Evolutionary conservation across 2,329 filamentous ascomycete genomes (phyloP), one percentile per base, ranked within the genome.

Genomic region (Ceratocystis harringtonii): DNA sequence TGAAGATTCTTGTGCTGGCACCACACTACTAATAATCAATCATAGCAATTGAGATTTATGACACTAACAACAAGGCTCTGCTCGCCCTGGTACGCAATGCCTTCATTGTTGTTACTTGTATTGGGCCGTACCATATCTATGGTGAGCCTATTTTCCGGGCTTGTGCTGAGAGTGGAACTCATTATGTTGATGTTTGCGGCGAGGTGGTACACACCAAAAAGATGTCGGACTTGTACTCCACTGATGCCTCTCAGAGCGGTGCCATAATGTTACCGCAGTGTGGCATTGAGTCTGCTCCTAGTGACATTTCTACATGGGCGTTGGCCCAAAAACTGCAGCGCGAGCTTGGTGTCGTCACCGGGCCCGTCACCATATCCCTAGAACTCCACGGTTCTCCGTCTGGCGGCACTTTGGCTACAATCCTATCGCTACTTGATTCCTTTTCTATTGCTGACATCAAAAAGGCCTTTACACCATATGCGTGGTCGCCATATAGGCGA

Each of bases 341-440:
- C 61, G 73, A 79, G 64, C 72, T 84, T 25, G 76, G 76, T 19
- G 77, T 77, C 2, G 75, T 77, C 15, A 81, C 80, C 1, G 75
- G 75, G 60, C 81, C 85, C 66, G 81, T 84, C 17, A 78, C 80
- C 1, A 72, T 86, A 17, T 79, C 79, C 0, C 70, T 81, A 36
- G 74, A 79, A 66, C 74, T 80, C 19, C 74, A 71, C 76, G 73
- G 75, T 30, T 70, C 74, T 1, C 80, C 83, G 2, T 87, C 84
- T 1, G 85, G 85, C n/a, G 85, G 85, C 60, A 86, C 88, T 1
- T 75, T 92, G 3, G 79, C 82, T 43, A 91, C 90, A 0, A 76
- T 85, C 3, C 73, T 96, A 15, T 80, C 72, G 60, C 69, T 84
- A 25, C 77, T 84, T 66, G 83, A 86, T 30, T 73, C 74, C 58